These are phyloP conservation scores for Podospora comata DNA, from an alignment of 495 filamentous ascomycete genomes.

Conservation along the genomic window DNA sequence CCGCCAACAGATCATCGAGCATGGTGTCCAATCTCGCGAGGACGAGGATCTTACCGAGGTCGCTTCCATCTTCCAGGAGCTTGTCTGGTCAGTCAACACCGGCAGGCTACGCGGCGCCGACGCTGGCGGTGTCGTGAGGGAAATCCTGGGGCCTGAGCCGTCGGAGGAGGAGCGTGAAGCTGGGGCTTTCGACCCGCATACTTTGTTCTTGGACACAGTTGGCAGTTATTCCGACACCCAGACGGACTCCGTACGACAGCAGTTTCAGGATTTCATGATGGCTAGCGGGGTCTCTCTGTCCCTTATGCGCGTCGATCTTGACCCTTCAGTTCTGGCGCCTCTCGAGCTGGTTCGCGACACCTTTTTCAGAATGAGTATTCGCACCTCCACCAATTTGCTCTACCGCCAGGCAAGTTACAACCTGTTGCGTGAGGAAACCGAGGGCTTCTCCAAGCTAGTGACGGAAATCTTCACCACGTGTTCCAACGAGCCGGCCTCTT, in stretches of 20 bases:
- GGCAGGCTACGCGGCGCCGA: constrained; percentile 61
- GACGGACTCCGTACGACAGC: constrained; percentile 37
- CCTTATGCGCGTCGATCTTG: constrained; percentile 79
- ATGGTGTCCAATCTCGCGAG: constrained; percentile 54
- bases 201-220: constrained; percentile 77
- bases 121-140: constrained; percentile 67
- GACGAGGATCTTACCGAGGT: constrained; percentile 65
- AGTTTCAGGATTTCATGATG: constrained; percentile 56
- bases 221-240: constrained; percentile 74
- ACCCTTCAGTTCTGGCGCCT: constrained; percentile 66
- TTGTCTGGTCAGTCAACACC: constrained; percentile 69
- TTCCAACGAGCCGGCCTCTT: constrained; percentile 46
- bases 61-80: constrained; percentile 76
- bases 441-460: constrained; percentile 75
- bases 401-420: constrained; percentile 98
- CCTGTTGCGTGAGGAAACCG: constrained; percentile 88
- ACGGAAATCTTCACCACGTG: constrained; percentile 63
- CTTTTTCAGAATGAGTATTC: constrained; percentile 77
- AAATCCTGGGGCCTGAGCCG: constrained; percentile 62
- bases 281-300: constrained; percentile 67
- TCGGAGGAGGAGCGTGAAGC: constrained; percentile 42
- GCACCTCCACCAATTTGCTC: constrained; percentile 84
- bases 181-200: constrained; percentile 55
- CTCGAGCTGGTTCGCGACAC: constrained; percentile 78
- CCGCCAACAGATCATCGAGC: constrained; percentile 50